Evolutionary conservation across 805 yeast genomes (phyloP).

Genomic region (Candida multigemmis): DNA sequence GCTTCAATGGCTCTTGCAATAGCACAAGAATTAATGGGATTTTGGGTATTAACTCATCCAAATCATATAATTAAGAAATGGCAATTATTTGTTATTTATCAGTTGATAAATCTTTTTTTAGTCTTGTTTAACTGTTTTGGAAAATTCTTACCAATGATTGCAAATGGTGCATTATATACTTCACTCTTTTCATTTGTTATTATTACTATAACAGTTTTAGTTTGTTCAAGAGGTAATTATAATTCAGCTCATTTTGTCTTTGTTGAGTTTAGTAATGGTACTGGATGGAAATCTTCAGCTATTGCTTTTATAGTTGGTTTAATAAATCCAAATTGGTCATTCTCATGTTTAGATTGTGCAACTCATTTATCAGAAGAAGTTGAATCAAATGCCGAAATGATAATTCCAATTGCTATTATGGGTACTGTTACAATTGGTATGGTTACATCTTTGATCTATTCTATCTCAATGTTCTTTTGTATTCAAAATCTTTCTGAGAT

Average conservation of each 20-base stretch:
- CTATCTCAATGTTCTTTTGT: constrained; percentile 32
- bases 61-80: constrained; percentile 21
- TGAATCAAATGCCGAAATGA: constrained; percentile 23
- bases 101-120: constrained; percentile 21
- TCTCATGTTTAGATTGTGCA: constrained; percentile 32
- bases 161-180: constrained; percentile 23
- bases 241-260: constrained; percentile 17
- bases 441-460: constrained; percentile 28
- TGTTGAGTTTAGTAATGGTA: constrained; percentile 9
- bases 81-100: constrained; percentile 28
- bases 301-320: constrained; percentile 31
- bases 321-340: constrained; percentile 29
- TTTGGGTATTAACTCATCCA: constrained; percentile 32
- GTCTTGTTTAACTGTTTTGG: constrained; percentile 28
- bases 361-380: constrained; percentile 35
- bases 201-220: constrained; percentile 29
- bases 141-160: constrained; percentile 23
- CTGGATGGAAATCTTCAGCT: constrained; percentile 22
- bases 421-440: constrained; percentile 33
- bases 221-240: constrained; percentile 25
- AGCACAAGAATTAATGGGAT: constrained; percentile 44
- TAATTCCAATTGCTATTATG: constrained; percentile 30
- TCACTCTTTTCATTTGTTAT: constrained; percentile 25
- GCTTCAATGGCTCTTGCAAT: constrained; percentile 51
- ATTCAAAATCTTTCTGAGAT: constrained; percentile 21